Conservation (phyloP, 768 basidiomycete species). For the Panaeolus papilionaceus region DNA sequence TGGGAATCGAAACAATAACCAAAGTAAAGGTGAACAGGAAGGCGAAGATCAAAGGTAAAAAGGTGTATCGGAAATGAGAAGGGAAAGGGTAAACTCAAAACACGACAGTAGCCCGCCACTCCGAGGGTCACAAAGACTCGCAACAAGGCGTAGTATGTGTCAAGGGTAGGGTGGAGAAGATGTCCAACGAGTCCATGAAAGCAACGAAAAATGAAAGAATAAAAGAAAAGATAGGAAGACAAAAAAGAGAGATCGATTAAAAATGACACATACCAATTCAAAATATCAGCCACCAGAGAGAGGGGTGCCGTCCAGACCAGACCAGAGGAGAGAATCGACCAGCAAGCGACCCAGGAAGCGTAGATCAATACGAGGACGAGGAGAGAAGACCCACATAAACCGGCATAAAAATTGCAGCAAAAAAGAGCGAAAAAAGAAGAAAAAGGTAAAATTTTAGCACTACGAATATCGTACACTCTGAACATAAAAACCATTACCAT, state of each 20-base stretch:
- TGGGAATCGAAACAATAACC: too few relatives aligned
- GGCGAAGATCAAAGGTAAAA: neutral
- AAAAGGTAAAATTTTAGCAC: slow-evolving; percentile 35
- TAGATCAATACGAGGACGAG: too few relatives aligned
- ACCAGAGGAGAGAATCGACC: neutral
- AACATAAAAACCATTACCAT: slow-evolving; percentile 39
- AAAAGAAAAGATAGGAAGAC: slow-evolving; percentile 7
- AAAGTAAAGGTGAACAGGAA: too few relatives aligned
- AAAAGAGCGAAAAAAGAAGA: slow-evolving; percentile 19
- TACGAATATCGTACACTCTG: slow-evolving; percentile 39
- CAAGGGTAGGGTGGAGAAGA: too few relatives aligned
- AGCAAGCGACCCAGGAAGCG: too few relatives aligned
- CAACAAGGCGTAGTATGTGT: neutral
- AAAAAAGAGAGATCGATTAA: slow-evolving; percentile 18
- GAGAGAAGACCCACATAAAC: neutral
- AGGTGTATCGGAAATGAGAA: neutral
- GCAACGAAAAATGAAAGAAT: neutral
- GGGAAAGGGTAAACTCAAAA: too few relatives aligned
- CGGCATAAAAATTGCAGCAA: neutral
- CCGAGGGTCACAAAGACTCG: neutral
- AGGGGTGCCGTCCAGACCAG: slow-evolving; percentile 19
- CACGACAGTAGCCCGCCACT: too few relatives aligned
- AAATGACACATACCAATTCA: slow-evolving; percentile 31
- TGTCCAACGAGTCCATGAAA: neutral
- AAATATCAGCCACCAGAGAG: slow-evolving; percentile 36